These are phyloP conservation scores for Saitozyma podzolica DNA, from an alignment of 768 basidiomycete genomes.

Conservation along the genomic window DNA sequence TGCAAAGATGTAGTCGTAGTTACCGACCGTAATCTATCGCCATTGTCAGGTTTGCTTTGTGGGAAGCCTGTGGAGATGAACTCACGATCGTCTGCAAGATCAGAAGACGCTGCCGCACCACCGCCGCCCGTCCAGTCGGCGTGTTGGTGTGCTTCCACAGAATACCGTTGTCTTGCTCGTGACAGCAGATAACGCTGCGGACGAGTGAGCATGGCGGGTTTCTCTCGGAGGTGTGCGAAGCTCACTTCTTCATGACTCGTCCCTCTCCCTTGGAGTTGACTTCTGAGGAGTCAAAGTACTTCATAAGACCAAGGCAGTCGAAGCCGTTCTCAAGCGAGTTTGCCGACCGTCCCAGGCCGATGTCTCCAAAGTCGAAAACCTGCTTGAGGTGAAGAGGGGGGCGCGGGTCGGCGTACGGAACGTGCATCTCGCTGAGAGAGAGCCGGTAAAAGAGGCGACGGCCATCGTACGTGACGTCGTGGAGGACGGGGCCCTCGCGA, in stretches of 20 bases:
- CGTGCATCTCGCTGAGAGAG: constrained; percentile 36
- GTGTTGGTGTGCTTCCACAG: constrained; percentile 48
- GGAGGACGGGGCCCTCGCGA: constrained; percentile 36
- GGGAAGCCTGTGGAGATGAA: no score
- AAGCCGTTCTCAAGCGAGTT: constrained; percentile 36
- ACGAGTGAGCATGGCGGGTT: no score
- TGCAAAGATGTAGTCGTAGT: constrained; percentile 37
- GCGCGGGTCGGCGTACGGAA: constrained; percentile 41
- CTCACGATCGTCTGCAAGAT: constrained; percentile 39
- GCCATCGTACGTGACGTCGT: constrained; percentile 38
- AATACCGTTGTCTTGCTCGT: constrained; percentile 51
- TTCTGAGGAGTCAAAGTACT: constrained; percentile 30
- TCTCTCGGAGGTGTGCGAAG: no score
- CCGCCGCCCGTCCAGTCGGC: constrained; percentile 35
- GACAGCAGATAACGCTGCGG: constrained; percentile 38
- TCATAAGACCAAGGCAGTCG: constrained; percentile 16
- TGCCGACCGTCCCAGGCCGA: constrained; percentile 31
- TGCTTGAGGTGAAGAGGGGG: constrained; percentile 30
- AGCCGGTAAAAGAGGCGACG: constrained; percentile 33
- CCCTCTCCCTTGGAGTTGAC: constrained; percentile 22
- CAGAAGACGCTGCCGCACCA: constrained; percentile 41
- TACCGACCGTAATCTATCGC: constrained; percentile 37
- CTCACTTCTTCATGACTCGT: constrained; percentile 15
- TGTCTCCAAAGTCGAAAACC: constrained; percentile 45
- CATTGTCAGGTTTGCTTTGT: no score